Evolutionary conservation across 345 rosid genomes (phyloP), one percentile per base, ranked within the genome.

Genomic region (Luvunga scandens): DNA sequence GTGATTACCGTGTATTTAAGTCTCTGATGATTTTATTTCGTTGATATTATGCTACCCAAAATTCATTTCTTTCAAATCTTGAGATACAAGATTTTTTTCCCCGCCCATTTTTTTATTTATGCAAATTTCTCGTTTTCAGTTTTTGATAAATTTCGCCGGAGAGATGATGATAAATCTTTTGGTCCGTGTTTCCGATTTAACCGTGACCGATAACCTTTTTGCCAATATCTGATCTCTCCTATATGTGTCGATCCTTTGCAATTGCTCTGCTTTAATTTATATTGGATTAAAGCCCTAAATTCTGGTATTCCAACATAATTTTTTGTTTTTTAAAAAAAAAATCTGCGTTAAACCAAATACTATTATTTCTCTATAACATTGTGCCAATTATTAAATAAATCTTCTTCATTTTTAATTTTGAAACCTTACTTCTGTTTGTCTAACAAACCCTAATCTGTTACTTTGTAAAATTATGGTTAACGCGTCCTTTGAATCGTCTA

Each of bases 101-200:
- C 10, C 2, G 0, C 13, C 1, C 10, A 4, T 30, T 9, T 18
- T 45, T 21, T 33, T 73, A 34, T 55, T 9, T n/a, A 13, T 27
- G 55, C 5, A 12, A 33, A 55, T 72, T 77, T 7, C 13, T 67
- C 13, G 5, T 38, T 25, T 6, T 8, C n/a, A 9, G 9, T 22
- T 18, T 4, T 22, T 2, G 14, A n/a, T 13, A 12, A 30, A 16
- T 5, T 30, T 4, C 8, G 2, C 4, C 2, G 34, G 78, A 75
- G 86, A 84, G 25, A 24, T 75, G 86, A 84, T 81, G 84, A 84
- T 72, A 31, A 7, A 39, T 45, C 1, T 6, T 77, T 84, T 84
- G 82, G 86, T 84, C 84, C 86, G 86, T 84, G 86, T 81, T 84
- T 84, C 86, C 75, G 84, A 84, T 69, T 78, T 67, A 25, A 78